A percentile compares a stretch with the other conserved stretches of the same genome.
Conservation (phyloP, 208 protist species). For the Trypanosoma vivax region DNA sequence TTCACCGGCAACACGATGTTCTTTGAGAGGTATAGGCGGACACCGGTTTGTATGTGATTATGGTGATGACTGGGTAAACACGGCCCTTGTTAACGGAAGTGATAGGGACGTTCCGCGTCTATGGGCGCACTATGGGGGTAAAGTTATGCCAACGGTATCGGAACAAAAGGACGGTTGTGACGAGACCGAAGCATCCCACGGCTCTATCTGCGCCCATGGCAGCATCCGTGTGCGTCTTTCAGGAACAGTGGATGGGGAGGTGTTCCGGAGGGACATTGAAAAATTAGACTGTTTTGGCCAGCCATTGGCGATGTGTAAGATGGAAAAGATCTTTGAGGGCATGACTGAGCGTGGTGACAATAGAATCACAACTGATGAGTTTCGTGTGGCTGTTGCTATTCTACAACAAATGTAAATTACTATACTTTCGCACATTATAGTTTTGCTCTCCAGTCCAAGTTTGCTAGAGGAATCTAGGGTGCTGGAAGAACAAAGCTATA, state of each 20-base stretch:
- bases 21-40: conserved; percentile 3
- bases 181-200: not conserved
- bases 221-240: not conserved
- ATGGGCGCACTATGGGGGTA: conserved; percentile 48
- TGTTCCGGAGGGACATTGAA: conserved; percentile 50
- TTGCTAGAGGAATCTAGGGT: too few species aligned
- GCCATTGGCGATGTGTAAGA: conserved; percentile 30
- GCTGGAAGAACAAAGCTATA: too few species aligned
- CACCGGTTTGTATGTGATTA: too few species aligned
- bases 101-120: conserved; percentile 32
- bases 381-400: conserved; percentile 33
- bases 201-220: not conserved
- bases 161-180: not conserved
- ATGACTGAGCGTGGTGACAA: conserved; percentile 28
- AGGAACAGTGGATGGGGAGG: conserved; percentile 14
- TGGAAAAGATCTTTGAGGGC: conserved; percentile 37
- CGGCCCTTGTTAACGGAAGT: conserved; percentile 30
- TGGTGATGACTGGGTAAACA: too few species aligned
- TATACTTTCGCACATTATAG: too few species aligned
- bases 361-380: conserved; percentile 46
- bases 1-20: too few species aligned
- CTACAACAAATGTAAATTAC: conserved; percentile 44
- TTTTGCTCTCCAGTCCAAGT: too few species aligned
- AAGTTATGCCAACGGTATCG: not conserved
- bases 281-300: conserved; percentile 50